Evolutionary conservation across 768 basidiomycete genomes (phyloP).

Genomic region (Russula lepida): DNA sequence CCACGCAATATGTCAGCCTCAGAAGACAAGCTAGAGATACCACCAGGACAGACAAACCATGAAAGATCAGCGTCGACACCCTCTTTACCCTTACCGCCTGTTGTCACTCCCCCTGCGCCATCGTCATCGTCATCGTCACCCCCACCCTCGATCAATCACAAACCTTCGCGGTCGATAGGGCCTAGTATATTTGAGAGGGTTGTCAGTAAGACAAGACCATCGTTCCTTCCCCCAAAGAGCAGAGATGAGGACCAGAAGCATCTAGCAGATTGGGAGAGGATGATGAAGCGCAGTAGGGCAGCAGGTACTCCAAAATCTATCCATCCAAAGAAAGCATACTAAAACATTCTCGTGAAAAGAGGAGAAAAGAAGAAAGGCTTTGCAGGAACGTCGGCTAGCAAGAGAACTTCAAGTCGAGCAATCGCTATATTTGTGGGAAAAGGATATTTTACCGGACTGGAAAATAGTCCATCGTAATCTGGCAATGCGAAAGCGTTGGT

Average conservation of each 20-base stretch:
- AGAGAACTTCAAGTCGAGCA: conserved; percentile 65
- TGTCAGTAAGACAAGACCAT: conserved; percentile 75
- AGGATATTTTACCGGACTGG: conserved; percentile 77
- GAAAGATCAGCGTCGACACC: conserved; percentile 17
- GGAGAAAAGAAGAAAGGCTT: conserved; percentile 56
- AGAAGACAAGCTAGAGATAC: conserved; percentile 1
- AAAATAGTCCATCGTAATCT: conserved; percentile 59
- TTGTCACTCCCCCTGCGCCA: conserved; percentile 28
- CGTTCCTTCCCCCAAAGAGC: conserved; percentile 76
- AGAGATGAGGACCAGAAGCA: conserved; percentile 75
- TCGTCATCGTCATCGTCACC: conserved; percentile 21
- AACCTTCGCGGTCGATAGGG: conserved; percentile 46
- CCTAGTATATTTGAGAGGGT: conserved; percentile 73
- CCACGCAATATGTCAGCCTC: conserved; percentile 17
- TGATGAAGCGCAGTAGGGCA: conserved; percentile 75
- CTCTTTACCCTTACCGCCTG: conserved; percentile 27
- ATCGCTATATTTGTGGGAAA: conserved; percentile 68
- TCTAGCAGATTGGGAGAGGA: conserved; percentile 75
- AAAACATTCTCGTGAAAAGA: conserved; percentile 33
- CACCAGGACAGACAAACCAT: not conserved
- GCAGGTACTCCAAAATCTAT: conserved; percentile 43
- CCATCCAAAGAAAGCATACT: not conserved
- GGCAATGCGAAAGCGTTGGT: conserved; percentile 67
- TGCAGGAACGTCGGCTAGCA: conserved; percentile 51
- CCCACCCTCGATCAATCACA: conserved; percentile 25